A percentile compares a stretch with the other conserved stretches of the same genome.
phyloP scores from a whole-genome alignment of 768 basidiomycete genomes.

The Suillus occidentalis region DNA sequence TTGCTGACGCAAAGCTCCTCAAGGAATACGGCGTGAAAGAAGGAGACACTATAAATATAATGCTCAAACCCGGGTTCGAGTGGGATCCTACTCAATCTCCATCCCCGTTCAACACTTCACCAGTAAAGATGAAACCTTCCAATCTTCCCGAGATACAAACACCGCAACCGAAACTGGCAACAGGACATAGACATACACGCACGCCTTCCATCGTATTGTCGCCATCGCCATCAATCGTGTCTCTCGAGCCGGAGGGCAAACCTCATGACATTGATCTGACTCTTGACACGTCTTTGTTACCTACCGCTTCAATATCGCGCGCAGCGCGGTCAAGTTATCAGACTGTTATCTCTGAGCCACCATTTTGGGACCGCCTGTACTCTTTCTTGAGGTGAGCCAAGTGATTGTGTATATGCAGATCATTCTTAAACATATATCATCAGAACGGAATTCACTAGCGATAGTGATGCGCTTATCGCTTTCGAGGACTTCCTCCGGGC shows the following conservation, averaged over 20 bases:
- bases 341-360: slow-evolving; percentile 66
- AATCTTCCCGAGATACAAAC: slow-evolving; percentile 26
- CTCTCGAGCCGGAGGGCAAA: slow-evolving; percentile 43
- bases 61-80: slow-evolving; percentile 75
- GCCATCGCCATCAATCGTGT: slow-evolving; percentile 61
- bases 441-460: slow-evolving; percentile 63
- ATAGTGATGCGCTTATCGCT: slow-evolving; percentile 63
- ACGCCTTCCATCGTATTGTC: slow-evolving; percentile 80
- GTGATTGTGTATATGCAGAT: background rate
- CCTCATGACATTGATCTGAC: slow-evolving; percentile 65
- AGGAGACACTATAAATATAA: slow-evolving; percentile 81
- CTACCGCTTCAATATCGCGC: slow-evolving; percentile 45
- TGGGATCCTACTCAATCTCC: slow-evolving; percentile 54
- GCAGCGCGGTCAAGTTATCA: slow-evolving; percentile 30
- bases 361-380: slow-evolving; percentile 76
- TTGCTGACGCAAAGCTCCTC: slow-evolving; percentile 84
- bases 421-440: background rate
- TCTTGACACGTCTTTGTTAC: slow-evolving; percentile 56
- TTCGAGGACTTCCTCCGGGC: slow-evolving; percentile 89
- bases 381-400: slow-evolving; percentile 55
- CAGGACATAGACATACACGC: slow-evolving; percentile 51
- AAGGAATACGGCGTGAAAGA: slow-evolving; percentile 86
- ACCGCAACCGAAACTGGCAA: slow-evolving; percentile 28
- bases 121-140: slow-evolving; percentile 19
- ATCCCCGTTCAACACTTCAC: slow-evolving; percentile 14